Percentiles rank a stretch among this genome's conserved stretches.
Evolutionary conservation across 805 yeast genomes (phyloP).

Genomic region (Vanderwaltozyma verrucispora): DNA sequence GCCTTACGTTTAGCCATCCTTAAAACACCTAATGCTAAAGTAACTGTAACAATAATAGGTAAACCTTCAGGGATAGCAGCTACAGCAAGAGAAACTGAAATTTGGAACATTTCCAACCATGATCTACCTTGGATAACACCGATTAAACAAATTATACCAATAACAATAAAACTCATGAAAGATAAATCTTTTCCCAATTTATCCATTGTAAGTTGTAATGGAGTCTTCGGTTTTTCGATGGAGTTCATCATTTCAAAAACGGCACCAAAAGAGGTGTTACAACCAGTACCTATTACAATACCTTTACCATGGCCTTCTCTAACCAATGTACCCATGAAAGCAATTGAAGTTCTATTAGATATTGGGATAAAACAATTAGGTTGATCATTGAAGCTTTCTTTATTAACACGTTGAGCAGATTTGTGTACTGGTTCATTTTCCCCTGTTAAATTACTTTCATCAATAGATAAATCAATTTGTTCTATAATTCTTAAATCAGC

Average conservation of each 20-base stretch:
- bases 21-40: constrained; percentile 89
- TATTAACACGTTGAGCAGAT: constrained; percentile 34
- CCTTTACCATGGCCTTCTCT: constrained; percentile 95
- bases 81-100: constrained; percentile 93
- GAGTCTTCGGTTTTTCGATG: constrained; percentile 96
- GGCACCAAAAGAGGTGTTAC: constrained; percentile 84
- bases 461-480: constrained; percentile 72
- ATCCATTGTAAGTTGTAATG: constrained; percentile 92
- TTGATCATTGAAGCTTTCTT: constrained; percentile 18
- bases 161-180: constrained; percentile 70
- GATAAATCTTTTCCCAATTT: constrained; percentile 87
- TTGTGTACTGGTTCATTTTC: constrained; percentile 85
- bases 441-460: constrained; percentile 93
- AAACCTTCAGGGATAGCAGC: constrained; percentile 99
- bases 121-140: constrained; percentile 88
- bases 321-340: constrained; percentile 95
- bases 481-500: constrained; percentile 82
- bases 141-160: constrained; percentile 82
- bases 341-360: constrained; percentile 66
- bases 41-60: constrained; percentile 96
- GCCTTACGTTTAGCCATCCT: constrained; percentile 95
- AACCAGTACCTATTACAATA: constrained; percentile 83
- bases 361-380: constrained; percentile 38
- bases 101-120: constrained; percentile 97
- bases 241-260: constrained; percentile 93